Evolutionary conservation across 108 stramenopile species (phyloP).

Genomic region (Pseudonitzschia delicatissima): DNA sequence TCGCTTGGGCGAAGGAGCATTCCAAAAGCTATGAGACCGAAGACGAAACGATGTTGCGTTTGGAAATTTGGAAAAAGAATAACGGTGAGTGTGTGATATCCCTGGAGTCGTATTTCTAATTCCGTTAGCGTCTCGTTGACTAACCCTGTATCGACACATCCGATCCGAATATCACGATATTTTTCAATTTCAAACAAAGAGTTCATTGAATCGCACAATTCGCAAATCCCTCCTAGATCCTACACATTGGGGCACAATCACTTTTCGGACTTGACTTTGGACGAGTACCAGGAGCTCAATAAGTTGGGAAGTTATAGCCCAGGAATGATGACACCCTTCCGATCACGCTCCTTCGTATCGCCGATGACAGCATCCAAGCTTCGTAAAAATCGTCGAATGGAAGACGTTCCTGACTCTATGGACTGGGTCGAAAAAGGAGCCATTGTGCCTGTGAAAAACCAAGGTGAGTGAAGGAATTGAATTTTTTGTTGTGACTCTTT

Average conservation of each 20-base stretch:
- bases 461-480: slow-evolving; percentile 33
- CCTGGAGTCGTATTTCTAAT: slow-evolving; percentile 4
- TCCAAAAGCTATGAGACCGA: slow-evolving; percentile 20
- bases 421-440: slow-evolving; percentile 82
- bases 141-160: too few relatives aligned
- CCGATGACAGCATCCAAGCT: not conserved
- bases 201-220: slow-evolving; percentile 86
- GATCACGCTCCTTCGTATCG: not conserved
- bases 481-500: not conserved
- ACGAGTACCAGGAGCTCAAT: slow-evolving; percentile 66
- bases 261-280: slow-evolving; percentile 78
- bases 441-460: slow-evolving; percentile 85
- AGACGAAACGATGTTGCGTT: slow-evolving; percentile 18
- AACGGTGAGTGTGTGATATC: slow-evolving; percentile 48
- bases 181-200: slow-evolving; percentile 24
- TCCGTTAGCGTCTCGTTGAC: not conserved
- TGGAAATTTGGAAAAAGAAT: slow-evolving; percentile 62
- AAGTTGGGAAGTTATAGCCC: slow-evolving; percentile 51
- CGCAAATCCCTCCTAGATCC: slow-evolving; percentile 37
- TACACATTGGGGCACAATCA: slow-evolving; percentile 81
- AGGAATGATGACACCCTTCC: slow-evolving; percentile 12
- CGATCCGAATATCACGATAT: not conserved
- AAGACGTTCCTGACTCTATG: slow-evolving; percentile 41
- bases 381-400: not conserved
- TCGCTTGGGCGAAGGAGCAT: slow-evolving; percentile 24